Evolutionary conservation across 768 basidiomycete species (phyloP), one percentile per base, ranked within the genome.

Genomic region (Dendrothele bispora): DNA sequence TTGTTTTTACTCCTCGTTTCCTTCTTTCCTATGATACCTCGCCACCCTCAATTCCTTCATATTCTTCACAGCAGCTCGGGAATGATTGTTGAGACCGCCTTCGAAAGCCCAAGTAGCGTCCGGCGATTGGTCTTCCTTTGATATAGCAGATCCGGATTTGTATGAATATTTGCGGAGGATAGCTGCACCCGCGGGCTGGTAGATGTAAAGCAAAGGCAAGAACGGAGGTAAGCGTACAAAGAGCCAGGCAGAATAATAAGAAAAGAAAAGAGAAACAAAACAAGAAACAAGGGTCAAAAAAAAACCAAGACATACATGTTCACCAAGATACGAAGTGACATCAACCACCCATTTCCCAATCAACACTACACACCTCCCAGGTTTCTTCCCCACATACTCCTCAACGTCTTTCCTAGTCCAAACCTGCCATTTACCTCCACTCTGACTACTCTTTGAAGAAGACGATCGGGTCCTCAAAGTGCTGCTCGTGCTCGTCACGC

Each of bases 11-110:
- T n/a, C n/a, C n/a, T n/a, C n/a, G n/a, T n/a, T n/a, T n/a, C n/a
- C n/a, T n/a, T n/a, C n/a, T n/a, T n/a, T n/a, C n/a, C n/a, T n/a
- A n/a, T n/a, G n/a, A n/a, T n/a, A n/a, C n/a, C 34, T 73, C 17
- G 82, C 83, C 10, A 84, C 55, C 43, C 74, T 64, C 30, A 83
- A 56, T 39, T 75, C 68, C n/a, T 56, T 53, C 74, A 84, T 71
- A 36, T 72, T 65, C 54, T 65, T 67, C 52, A 64, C 70, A 12
- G 83, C 82, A 3, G 76, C 74, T n/a, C 75, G 69, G 12, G 83
- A 82, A 55, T 89, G 87, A 46, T 80, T 81, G 58, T 89, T 91
- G 56, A 87, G 65, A 12, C 86, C 86, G 14, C 86, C 86, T 46
- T 76, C 71, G 66, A 86, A 89, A 1, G 86, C 83, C 73, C 78